Percentiles rank a stretch among this genome's conserved stretches.
phyloP scores from a whole-genome alignment of 768 basidiomycete species.

The Ephemerocybe angulata region DNA sequence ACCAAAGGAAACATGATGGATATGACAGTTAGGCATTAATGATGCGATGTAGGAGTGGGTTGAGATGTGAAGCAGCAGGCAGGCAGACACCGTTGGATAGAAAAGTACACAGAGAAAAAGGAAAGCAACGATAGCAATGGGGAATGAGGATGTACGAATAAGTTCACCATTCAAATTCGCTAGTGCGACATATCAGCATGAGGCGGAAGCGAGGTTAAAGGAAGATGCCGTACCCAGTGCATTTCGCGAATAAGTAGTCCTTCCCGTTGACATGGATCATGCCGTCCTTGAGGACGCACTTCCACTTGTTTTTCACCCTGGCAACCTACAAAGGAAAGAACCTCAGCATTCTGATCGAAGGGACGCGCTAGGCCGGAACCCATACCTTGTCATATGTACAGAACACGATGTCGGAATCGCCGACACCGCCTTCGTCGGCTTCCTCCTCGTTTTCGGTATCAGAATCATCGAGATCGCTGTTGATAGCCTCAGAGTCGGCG shows the following conservation, averaged over 20 bases:
- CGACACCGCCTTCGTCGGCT: conserved; percentile 67
- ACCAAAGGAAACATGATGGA: background rate
- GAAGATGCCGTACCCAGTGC: conserved; percentile 67
- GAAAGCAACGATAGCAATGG: background rate
- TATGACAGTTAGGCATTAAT: background rate
- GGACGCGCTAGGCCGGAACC: background rate
- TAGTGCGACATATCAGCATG: conserved; percentile 14
- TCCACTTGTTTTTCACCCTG: conserved; percentile 99
- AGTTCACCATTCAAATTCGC: conserved; percentile 44
- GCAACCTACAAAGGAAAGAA: conserved; percentile 62
- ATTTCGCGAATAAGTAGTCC: conserved; percentile 96
- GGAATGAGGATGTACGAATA: background rate
- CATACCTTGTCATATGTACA: conserved; percentile 97
- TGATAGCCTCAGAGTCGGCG: conserved; percentile 81
- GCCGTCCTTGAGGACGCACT: conserved; percentile 94
- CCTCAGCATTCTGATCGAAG: background rate
- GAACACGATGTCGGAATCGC: conserved; percentile 89
- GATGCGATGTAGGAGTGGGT: conserved; percentile 1
- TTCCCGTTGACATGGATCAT: conserved; percentile 97
- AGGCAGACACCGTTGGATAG: background rate
- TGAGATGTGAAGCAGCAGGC: background rate
- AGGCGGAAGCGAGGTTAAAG: background rate
- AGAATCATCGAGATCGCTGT: conserved; percentile 94
- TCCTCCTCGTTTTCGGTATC: conserved; percentile 87
- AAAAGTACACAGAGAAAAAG: background rate